Evolutionary conservation across 495 filamentous ascomycete genomes (phyloP).

Genomic region (Talaromyces borbonicus): DNA sequence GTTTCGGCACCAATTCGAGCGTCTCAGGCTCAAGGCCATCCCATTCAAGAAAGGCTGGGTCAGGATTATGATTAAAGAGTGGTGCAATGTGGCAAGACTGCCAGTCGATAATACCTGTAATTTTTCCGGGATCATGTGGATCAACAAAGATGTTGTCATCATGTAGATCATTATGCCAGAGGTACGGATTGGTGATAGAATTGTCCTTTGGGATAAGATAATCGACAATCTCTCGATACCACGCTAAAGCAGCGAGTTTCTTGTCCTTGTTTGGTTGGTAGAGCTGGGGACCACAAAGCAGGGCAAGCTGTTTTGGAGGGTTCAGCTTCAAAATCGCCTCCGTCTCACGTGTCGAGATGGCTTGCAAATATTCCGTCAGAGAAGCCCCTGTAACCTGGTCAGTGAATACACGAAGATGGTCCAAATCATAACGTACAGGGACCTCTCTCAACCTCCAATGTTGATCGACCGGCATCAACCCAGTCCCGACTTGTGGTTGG

Average conservation of each 20-base stretch:
- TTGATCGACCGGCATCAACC: constrained; percentile 21
- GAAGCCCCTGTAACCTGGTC: constrained; percentile 17
- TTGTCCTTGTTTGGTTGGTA: constrained; percentile 23
- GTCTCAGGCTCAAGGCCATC: constrained; percentile 23
- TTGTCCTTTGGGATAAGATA: constrained; percentile 18
- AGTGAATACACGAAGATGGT: constrained; percentile 7
- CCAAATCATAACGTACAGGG: constrained; percentile 17
- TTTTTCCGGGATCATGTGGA: constrained; percentile 21
- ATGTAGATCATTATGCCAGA: constrained; percentile 35
- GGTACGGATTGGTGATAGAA: constrained; percentile 17
- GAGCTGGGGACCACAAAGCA: constrained; percentile 24
- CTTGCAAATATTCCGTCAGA: constrained; percentile 17
- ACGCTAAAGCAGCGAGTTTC: constrained; percentile 20
- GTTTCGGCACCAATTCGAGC: constrained; percentile 17
- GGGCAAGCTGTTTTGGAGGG: constrained; percentile 17
- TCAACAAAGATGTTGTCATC: constrained; percentile 32
- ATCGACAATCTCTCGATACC: constrained; percentile 19
- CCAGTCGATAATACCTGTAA: constrained; percentile 32
- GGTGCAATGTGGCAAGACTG: constrained; percentile 25
- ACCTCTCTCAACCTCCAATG: constrained; percentile 18
- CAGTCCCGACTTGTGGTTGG: constrained; percentile 22
- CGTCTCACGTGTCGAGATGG: constrained; percentile 19
- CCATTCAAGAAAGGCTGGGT: constrained; percentile 23
- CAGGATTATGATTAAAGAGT: constrained; percentile 25
- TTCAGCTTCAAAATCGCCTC: constrained; percentile 17